Base-by-base conservation (phyloP, 2,329 filamentous ascomycete species). In the Fusarium mexicanum region DNA sequence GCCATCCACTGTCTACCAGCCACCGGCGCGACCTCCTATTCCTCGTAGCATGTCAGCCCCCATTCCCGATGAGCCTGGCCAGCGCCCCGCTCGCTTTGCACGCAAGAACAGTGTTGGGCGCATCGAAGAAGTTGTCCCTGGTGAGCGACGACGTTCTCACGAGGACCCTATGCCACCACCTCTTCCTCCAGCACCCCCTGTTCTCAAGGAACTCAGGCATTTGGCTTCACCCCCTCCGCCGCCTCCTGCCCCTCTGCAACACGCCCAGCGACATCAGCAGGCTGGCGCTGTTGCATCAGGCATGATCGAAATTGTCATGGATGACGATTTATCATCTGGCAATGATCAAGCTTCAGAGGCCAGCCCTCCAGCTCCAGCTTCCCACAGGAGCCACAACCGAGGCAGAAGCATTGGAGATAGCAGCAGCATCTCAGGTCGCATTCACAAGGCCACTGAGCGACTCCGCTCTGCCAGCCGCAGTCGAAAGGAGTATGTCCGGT, bases 231-330 rank as follows among this genome's bases (percentile, higher is more conserved):
- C 90, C 3, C 90, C 90, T 2, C 90, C 90, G 0, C 90, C 90
- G 0, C 90, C 90, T 2, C 90, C 90, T 1, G 87, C 89, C 2
- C 90, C 90, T 2, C 80, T 91, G 8, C 87, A 87, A 2, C 82
- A 86, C 59, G 83, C 51, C 78, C 83, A 48, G 81, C 83, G 40
- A 76, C 80, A 83, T 6, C 82, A 83, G 13, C 78, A 86, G 51
- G 84, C 86, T 70, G 85, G 87, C 68, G 85, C 85, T 5, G 74
- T 85, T 22, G 86, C 85, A 13, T 87, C 88, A 1, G 89, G 87
- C 9, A 87, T 90, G 77, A 91, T 92, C 72, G 90, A 92, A 79
- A 90, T 92, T 69, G 89, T 92, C 57, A 90, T 91, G 87, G 90
- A 92, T 72, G 88, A 90, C 5, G 88, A 90, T 11, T 85, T 88